These are phyloP conservation scores for Oryza officinalis DNA, from an alignment of 176 grass and related monocot species.

Conservation along the genomic window DNA sequence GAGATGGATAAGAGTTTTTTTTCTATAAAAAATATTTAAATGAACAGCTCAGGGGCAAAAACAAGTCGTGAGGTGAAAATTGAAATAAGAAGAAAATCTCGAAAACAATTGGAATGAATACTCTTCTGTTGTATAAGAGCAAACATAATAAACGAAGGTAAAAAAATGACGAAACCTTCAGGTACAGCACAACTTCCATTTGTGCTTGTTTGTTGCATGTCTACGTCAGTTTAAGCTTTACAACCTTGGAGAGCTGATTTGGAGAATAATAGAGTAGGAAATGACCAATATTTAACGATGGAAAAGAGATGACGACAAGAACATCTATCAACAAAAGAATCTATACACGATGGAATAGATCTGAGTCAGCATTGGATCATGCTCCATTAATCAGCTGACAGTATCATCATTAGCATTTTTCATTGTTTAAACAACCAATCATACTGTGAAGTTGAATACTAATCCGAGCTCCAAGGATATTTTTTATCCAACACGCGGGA, in stretches of 20 bases:
- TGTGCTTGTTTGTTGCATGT: conserved; percentile 28
- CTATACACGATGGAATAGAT: conserved; percentile 49
- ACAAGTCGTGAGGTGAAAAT: background rate
- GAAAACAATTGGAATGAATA: background rate
- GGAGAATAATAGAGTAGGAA: conserved; percentile 8
- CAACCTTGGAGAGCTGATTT: conserved; percentile 9
- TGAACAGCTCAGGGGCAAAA: background rate
- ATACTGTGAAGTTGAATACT: conserved; percentile 1
- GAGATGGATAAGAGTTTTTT: background rate
- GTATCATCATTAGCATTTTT: background rate
- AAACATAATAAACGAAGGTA: background rate
- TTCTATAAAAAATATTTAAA: background rate
- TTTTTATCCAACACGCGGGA: too few species aligned
- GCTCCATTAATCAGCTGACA: conserved; percentile 19
- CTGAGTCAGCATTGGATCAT: conserved; percentile 68
- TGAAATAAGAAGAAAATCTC: background rate
- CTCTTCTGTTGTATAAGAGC: too few species aligned
- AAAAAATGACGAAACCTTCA: background rate
- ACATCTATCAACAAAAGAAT: conserved; percentile 41
- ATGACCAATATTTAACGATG: conserved; percentile 17
- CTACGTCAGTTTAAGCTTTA: conserved; percentile 30
- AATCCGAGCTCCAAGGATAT: conserved; percentile 34
- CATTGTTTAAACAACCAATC: conserved; percentile 29
- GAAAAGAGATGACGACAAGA: conserved; percentile 30
- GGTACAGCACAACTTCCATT: conserved; percentile 14